A percentile compares a stretch with the other conserved stretches of the same genome.
Conservation (phyloP, 768 basidiomycete genomes). For the Rhizopogon vesiculosus region DNA sequence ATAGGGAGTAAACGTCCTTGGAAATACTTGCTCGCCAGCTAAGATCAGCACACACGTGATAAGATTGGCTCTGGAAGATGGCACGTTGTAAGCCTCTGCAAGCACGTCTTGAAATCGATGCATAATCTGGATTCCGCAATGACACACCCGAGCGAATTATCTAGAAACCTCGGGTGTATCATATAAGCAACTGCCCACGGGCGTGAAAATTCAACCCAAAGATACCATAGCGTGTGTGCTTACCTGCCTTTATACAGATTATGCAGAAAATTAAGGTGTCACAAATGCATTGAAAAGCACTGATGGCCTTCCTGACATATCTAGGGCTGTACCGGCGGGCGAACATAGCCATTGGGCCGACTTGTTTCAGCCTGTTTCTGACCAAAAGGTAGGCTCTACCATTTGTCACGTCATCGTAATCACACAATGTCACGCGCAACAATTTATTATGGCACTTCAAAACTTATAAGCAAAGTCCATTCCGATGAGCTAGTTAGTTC, state of each 20-base stretch:
- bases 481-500: not conserved
- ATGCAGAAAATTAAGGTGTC: too few species aligned
- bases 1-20: too few species aligned
- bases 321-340: too few species aligned
- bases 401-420: not conserved
- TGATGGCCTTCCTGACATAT: too few species aligned
- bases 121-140: not conserved
- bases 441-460: not conserved
- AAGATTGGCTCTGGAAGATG: too few species aligned
- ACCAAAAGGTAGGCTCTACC: not conserved
- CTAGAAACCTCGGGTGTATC: not conserved
- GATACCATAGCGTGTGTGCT: not conserved
- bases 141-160: not conserved
- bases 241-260: not conserved
- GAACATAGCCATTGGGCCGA: too few species aligned
- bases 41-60: too few species aligned
- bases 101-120: not conserved
- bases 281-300: too few species aligned
- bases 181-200: not conserved
- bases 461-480: conserved; percentile 3
- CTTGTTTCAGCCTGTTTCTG: not conserved
- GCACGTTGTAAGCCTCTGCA: too few species aligned
- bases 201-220: not conserved
- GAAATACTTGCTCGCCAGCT: too few species aligned
- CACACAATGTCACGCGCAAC: not conserved